phyloP scores from a whole-genome alignment of 768 basidiomycete genomes.

The Leccinum boreale region DNA sequence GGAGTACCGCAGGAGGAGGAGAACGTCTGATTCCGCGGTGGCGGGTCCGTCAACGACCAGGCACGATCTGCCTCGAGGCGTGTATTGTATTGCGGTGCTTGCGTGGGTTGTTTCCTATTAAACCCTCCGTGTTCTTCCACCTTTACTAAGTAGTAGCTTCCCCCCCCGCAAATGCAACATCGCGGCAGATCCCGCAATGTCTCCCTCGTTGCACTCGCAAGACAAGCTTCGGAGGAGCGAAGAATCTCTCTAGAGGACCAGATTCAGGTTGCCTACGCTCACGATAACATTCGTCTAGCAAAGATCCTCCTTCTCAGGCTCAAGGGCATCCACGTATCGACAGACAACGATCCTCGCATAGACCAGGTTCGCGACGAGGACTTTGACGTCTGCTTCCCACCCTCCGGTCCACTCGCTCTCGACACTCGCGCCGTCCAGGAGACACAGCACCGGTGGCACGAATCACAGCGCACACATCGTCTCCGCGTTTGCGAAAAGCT shows the following conservation, averaged over 20 bases:
- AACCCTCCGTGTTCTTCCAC: not conserved
- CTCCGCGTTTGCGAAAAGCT: conserved; percentile 44
- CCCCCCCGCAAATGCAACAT: conserved; percentile 24
- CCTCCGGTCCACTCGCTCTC: conserved; percentile 35
- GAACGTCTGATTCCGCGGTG: too few species aligned
- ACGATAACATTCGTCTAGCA: conserved; percentile 64
- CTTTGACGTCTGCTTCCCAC: conserved; percentile 38
- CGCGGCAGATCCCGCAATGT: conserved; percentile 43
- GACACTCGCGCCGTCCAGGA: conserved; percentile 41
- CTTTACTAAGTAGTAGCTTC: conserved; percentile 15
- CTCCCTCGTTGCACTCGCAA: conserved; percentile 40
- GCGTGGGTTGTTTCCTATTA: not conserved
- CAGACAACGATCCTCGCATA: conserved; percentile 61
- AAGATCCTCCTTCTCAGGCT: conserved; percentile 61
- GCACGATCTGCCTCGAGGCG: not conserved
- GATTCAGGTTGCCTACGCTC: conserved; percentile 63
- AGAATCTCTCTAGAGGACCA: conserved; percentile 53
- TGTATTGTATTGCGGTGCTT: not conserved
- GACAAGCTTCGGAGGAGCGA: conserved; percentile 43
- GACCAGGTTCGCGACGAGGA: conserved; percentile 54
- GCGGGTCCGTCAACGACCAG: not conserved
- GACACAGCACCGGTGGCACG: conserved; percentile 33
- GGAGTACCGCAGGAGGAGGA: too few species aligned
- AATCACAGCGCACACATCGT: conserved; percentile 37
- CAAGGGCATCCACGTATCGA: conserved; percentile 56